These are phyloP conservation scores for Abortiporus biennis DNA, from an alignment of 1,284 basidiomycete species.

Conservation along the genomic window DNA sequence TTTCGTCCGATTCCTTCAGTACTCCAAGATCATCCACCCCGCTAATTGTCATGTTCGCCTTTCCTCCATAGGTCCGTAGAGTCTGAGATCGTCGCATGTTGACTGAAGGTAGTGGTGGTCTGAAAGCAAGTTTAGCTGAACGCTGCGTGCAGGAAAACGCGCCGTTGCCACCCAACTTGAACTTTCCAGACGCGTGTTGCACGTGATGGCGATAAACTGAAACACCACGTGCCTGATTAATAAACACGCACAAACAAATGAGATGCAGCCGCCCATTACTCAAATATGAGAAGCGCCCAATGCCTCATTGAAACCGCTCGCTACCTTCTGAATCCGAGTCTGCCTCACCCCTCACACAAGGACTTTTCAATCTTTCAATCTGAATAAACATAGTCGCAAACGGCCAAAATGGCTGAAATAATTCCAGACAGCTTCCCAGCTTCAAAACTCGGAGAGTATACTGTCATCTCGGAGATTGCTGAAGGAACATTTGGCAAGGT, in stretches of 20 bases:
- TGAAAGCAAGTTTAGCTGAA: no score
- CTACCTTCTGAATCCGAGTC: no score
- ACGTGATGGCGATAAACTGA: neutral
- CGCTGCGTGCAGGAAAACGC: no score
- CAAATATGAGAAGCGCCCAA: neutral
- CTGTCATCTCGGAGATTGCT: constrained; percentile 69
- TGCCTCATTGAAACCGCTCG: neutral
- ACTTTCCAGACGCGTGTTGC: neutral
- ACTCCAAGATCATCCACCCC: constrained; percentile 48
- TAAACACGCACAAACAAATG: no score
- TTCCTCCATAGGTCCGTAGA: constrained; percentile 38
- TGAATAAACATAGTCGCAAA: no score
- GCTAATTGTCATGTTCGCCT: constrained; percentile 34
- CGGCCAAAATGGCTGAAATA: constrained; percentile 4
- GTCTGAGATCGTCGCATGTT: constrained; percentile 40
- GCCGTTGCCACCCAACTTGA: no score
- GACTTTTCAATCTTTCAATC: no score
- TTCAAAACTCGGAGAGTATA: constrained; percentile 76
- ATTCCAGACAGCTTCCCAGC: constrained; percentile 30
- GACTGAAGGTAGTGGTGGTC: neutral
- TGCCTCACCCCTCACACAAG: no score
- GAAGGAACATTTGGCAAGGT: constrained; percentile 97
- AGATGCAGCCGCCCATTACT: no score
- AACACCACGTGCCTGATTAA: neutral
- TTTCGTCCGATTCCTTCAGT: constrained; percentile 48